Conservation (phyloP, 352 stramenopile species). For the Globisporangium emineosum region DNA sequence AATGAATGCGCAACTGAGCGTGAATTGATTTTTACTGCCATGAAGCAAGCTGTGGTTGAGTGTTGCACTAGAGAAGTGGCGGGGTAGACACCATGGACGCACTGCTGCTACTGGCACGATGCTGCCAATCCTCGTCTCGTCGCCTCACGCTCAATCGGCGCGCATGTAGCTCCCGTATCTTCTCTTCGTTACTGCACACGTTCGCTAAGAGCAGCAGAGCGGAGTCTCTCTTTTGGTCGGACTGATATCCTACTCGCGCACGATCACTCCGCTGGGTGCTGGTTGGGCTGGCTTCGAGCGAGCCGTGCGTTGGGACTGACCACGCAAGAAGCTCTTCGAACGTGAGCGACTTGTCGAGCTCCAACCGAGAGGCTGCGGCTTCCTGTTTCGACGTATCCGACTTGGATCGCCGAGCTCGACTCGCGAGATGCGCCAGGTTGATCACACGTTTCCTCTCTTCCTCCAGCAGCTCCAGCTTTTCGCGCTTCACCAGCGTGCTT, state of each 20-base stretch:
- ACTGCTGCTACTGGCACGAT: not conserved
- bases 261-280: not conserved
- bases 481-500: not conserved
- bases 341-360: not conserved
- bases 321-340: constrained; percentile 8
- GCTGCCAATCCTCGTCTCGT: not conserved
- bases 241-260: not conserved
- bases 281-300: not conserved
- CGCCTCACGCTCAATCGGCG: not conserved
- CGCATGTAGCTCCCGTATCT: constrained; percentile 5
- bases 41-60: not conserved
- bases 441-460: constrained; percentile 33
- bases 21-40: too few species aligned
- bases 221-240: not conserved
- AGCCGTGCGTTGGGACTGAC: not conserved
- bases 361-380: not conserved
- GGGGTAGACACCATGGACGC: not conserved
- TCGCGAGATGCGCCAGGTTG: not conserved
- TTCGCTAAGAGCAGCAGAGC: constrained; percentile 13
- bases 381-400: not conserved
- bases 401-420: not conserved
- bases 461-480: constrained; percentile 25
- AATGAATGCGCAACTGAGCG: not conserved
- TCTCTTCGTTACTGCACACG: constrained; percentile 13
- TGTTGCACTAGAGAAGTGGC: not conserved